Base-by-base conservation (phyloP, 768 basidiomycete species). In the Lactifluus subvellereus region DNA sequence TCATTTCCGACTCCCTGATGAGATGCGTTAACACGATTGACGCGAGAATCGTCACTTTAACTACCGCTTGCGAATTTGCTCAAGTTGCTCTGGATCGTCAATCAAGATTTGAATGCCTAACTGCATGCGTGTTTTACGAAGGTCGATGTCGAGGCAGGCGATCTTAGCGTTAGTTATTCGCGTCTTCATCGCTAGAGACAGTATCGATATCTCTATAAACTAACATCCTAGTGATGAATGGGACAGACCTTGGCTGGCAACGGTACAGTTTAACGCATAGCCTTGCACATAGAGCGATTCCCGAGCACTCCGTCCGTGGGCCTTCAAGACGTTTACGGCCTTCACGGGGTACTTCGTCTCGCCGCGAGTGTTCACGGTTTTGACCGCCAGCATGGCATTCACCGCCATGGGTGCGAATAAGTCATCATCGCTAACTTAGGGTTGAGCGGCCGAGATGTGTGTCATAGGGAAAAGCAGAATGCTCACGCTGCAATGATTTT, bases 291-390 rank as follows among this genome's bases (percentile, higher is more conserved):
- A 94, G 64, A 97, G 71, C 48, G 95, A 98, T 74, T 99, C 97
- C 67, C 94, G 82, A 27, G 97, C 92, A 73, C 93, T 95, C 76
- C 85, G 87, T 58, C 97, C 97, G 69, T 99, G 97, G 2, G 97
- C 97, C 76, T 99, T 99, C 69, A 99, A 80, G 33, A 98, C 85
- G 72, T 99, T 99, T 67, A 99, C 97, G 5, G 97, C 97, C 76
- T 99, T 98, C 65, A 99, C 97, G 6, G 97, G 97, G 76, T 98
- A 99, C 75, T 98, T 98, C 72, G 90, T 88, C 73, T 99, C 97
- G 35, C 97, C 97, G 57, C 94, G 85, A 66, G 87, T 77, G 74
- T 98, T 98, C 70, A 92, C 85, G 6, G 94, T 94, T 78, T 88
- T 94, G 59, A 99, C 97, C 4, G 97, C 89, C 51, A 94, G 83